Percentiles rank a stretch among this genome's conserved stretches.
These are phyloP conservation scores for Trypethelium eluteriae DNA, from an alignment of 495 filamentous ascomycete species.

Conservation along the genomic window DNA sequence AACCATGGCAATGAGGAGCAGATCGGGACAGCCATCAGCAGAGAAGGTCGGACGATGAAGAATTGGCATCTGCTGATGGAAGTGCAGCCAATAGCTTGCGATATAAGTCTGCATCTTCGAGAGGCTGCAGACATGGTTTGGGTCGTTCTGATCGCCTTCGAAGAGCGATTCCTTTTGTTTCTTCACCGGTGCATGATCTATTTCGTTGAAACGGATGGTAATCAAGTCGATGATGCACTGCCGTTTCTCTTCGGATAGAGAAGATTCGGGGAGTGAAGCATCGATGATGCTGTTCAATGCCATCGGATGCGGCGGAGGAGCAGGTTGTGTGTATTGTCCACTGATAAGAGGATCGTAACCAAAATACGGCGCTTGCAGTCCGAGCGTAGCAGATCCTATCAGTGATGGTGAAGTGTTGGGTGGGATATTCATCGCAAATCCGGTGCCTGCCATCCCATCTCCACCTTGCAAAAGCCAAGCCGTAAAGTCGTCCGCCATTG, in stretches of 20 bases:
- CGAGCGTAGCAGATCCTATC: slow-evolving; percentile 12
- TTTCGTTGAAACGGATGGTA: slow-evolving; percentile 70
- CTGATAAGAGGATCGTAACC: slow-evolving; percentile 27
- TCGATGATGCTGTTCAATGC: slow-evolving; percentile 86
- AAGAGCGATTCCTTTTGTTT: slow-evolving; percentile 71
- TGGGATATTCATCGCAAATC: background rate
- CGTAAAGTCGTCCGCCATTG: slow-evolving; percentile 86
- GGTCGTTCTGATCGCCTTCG: slow-evolving; percentile 66
- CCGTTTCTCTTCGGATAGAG: slow-evolving; percentile 81
- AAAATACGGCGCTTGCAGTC: slow-evolving; percentile 30
- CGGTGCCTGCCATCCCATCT: background rate
- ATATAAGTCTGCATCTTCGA: slow-evolving; percentile 96
- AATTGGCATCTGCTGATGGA: slow-evolving; percentile 90
- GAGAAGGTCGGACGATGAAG: slow-evolving; percentile 91
- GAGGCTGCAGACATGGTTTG: slow-evolving; percentile 72
- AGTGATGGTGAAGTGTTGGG: background rate
- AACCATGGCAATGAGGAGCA: slow-evolving; percentile 88
- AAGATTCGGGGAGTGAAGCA: slow-evolving; percentile 62
- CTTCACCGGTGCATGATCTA: slow-evolving; percentile 62
- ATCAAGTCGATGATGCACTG: slow-evolving; percentile 82
- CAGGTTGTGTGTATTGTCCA: slow-evolving; percentile 26
- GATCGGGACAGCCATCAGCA: slow-evolving; percentile 72
- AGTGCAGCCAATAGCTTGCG: slow-evolving; percentile 87
- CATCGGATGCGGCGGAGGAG: slow-evolving; percentile 65
- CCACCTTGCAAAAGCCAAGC: slow-evolving; percentile 63